These are phyloP conservation scores for Phytopythium oedochilum DNA, from an alignment of 352 stramenopile species.

Conservation along the genomic window DNA sequence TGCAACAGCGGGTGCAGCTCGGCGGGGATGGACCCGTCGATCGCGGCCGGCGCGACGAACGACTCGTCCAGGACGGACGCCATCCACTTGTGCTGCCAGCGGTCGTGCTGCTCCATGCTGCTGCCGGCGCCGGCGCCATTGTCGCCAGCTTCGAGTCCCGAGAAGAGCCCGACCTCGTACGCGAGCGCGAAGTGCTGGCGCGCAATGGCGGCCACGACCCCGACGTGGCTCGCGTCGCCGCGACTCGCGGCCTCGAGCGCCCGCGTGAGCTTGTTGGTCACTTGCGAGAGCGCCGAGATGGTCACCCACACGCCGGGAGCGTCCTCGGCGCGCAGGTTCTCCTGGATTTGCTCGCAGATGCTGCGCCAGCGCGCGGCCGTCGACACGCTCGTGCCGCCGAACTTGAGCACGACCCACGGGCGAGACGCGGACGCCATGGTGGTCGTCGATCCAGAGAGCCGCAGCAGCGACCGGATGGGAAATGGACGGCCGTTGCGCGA, in stretches of 20 bases:
- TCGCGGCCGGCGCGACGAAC: slow-evolving; percentile 36
- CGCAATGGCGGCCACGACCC: slow-evolving; percentile 43
- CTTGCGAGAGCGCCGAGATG: slow-evolving; percentile 83
- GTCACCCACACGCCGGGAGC: slow-evolving; percentile 77
- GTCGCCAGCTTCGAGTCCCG: slow-evolving; percentile 30
- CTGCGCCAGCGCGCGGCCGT: slow-evolving; percentile 68
- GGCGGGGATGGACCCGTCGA: slow-evolving; percentile 37
- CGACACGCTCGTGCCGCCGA: slow-evolving; percentile 86
- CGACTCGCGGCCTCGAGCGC: slow-evolving; percentile 44
- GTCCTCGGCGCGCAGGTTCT: slow-evolving; percentile 34
- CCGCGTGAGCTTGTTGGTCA: slow-evolving; percentile 82
- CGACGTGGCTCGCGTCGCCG: slow-evolving; percentile 29
- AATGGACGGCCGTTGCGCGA: neutral
- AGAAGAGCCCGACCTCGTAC: slow-evolving; percentile 60
- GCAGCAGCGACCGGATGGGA: neutral
- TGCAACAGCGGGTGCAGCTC: slow-evolving; percentile 57
- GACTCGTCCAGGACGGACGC: slow-evolving; percentile 49
- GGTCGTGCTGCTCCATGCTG: slow-evolving; percentile 40
- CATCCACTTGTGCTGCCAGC: slow-evolving; percentile 59
- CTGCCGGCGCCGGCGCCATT: slow-evolving; percentile 4
- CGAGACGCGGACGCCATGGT: slow-evolving; percentile 2
- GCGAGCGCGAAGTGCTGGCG: slow-evolving; percentile 72
- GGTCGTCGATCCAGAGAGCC: neutral
- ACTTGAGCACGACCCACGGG: slow-evolving; percentile 87
- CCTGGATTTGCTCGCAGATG: slow-evolving; percentile 71